phyloP scores from a whole-genome alignment of 2,329 filamentous ascomycete genomes.

The Akanthomyces dipterigenus region DNA sequence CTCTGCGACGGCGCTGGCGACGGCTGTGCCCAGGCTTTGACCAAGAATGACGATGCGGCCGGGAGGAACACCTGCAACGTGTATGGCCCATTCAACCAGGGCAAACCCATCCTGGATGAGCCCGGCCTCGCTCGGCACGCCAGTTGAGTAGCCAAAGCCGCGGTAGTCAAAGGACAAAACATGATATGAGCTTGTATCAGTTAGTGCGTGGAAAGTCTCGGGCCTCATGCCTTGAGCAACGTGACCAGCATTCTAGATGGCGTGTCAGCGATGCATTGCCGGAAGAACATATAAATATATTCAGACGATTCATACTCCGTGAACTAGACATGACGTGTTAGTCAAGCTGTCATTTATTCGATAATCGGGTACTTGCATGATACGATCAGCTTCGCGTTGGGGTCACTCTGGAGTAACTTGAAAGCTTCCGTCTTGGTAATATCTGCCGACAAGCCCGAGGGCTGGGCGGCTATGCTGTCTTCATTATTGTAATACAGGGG shows the following conservation, averaged over 20 bases:
- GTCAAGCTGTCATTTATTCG: neutral
- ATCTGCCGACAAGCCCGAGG: slow-evolving; percentile 42
- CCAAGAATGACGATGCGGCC: slow-evolving; percentile 73
- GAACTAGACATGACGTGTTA: slow-evolving; percentile 33
- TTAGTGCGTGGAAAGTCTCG: slow-evolving; percentile 68
- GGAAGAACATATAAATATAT: too few relatives aligned
- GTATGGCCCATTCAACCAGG: slow-evolving; percentile 65
- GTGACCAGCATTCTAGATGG: slow-evolving; percentile 70
- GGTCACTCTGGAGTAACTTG: slow-evolving; percentile 54
- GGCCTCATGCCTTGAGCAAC: slow-evolving; percentile 73
- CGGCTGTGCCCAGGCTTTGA: slow-evolving; percentile 83
- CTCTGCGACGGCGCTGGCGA: slow-evolving; percentile 68
- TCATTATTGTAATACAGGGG: slow-evolving; percentile 70
- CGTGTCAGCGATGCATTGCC: slow-evolving; percentile 14
- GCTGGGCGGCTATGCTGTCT: slow-evolving; percentile 46
- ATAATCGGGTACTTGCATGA: slow-evolving; percentile 43
- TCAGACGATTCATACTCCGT: slow-evolving; percentile 42
- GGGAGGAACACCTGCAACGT: slow-evolving; percentile 56
- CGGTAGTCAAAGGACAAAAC: slow-evolving; percentile 88
- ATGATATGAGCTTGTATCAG: slow-evolving; percentile 68
- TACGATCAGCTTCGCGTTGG: slow-evolving; percentile 55
- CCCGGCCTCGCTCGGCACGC: slow-evolving; percentile 72
- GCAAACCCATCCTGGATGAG: slow-evolving; percentile 73
- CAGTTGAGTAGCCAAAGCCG: slow-evolving; percentile 75
- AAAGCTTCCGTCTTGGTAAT: slow-evolving; percentile 54